Evolutionary conservation across 768 basidiomycete species (phyloP).

Genomic region (Hortiboletus flavorubellus): DNA sequence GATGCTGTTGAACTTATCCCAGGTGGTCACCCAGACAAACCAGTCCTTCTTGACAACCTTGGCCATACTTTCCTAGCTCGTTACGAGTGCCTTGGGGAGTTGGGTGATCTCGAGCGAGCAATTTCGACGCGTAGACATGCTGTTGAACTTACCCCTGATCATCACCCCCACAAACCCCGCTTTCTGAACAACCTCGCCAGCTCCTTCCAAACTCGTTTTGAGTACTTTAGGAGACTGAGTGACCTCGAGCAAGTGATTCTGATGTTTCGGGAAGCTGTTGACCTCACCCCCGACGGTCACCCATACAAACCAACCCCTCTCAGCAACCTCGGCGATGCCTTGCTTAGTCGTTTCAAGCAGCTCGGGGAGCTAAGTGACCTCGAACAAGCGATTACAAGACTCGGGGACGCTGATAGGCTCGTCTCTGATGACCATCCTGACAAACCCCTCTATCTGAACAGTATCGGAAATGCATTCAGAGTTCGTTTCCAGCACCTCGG

Average conservation of each 20-base stretch:
- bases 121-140: neutral
- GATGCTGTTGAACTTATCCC: neutral
- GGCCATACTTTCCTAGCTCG: neutral
- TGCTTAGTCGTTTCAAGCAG: no score
- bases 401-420: neutral
- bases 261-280: no score
- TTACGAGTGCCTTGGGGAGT: neutral
- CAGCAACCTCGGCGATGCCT: no score
- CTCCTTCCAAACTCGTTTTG: neutral
- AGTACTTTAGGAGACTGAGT: neutral
- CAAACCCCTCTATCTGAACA: neutral
- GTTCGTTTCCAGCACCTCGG: conserved; percentile 1
- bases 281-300: no score
- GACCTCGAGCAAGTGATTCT: neutral
- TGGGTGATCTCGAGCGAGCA: neutral
- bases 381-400: neutral
- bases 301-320: no score
- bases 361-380: neutral
- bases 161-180: neutral
- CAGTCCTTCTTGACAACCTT: neutral
- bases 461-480: neutral
- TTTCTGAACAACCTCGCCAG: conserved; percentile 1
- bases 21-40: neutral
- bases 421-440: neutral
- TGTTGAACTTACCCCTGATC: neutral